Base-by-base conservation (phyloP, 768 basidiomycete genomes). In the Pisolithus marmoratus region DNA sequence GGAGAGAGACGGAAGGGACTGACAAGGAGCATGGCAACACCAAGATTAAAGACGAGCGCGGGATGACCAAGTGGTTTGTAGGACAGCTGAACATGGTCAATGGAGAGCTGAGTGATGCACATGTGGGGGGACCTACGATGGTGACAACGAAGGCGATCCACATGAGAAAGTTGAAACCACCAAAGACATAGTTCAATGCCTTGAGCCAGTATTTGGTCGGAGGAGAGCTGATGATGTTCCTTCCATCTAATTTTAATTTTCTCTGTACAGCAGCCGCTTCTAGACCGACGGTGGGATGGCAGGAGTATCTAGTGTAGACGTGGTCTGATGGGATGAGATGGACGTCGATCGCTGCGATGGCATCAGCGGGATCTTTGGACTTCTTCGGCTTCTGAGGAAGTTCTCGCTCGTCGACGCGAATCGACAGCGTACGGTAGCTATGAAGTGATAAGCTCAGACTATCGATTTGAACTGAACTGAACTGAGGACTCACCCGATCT, bases 101-200 rank as follows among this genome's bases (percentile, higher is more conserved):
- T 31, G 14, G 23, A 15, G 19, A 52, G 48, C 48, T 9, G 12
- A 26, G 12, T 14, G 38, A 12, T 14, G 27, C 38, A 24, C 48
- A 50, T 3, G n/a, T n/a, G n/a, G 38, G 19, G 43, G 38, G 23
- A 64, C 73, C 12, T 60, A 75, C 74, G 29, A 72, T 36, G 0
- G 73, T 74, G 49, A 77, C 71, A 49, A 83, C 66, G 54, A 79
- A 78, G 0, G 78, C 80, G 46, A 77, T 71, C 70, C 81, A 74
- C 66, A 83, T 76, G 15, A 83, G 63, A 49, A 73, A 74, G 48
- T 81, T 81, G 62, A 82, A 82, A 1, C 81, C 81, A 38, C 80
- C 78, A 43, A 83, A 78, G 45, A 82, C 53, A 48, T 80, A 83
- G 57, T 74, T 75, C 17, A 79, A 58, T 27, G 72, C 67, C 68